phyloP scores from a whole-genome alignment of 495 filamentous ascomycete species.

The Terfezia boudieri region DNA sequence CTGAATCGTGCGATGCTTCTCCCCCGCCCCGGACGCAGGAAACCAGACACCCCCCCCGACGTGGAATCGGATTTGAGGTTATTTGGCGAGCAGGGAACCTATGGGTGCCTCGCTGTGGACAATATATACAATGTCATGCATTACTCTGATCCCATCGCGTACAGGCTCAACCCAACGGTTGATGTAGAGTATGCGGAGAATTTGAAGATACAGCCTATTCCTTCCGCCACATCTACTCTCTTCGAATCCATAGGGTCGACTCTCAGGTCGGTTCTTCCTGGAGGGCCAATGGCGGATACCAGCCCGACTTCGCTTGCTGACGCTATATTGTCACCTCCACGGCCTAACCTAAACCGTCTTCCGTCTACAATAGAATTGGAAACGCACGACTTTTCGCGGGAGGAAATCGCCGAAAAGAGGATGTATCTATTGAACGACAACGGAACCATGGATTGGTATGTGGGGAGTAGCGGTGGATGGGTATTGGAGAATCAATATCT shows the following conservation, averaged over 20 bases:
- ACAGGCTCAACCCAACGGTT: conserved; percentile 73
- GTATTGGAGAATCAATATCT: conserved; percentile 84
- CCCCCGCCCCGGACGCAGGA: conserved; percentile 52
- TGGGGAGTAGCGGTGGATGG: conserved; percentile 48
- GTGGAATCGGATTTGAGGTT: conserved; percentile 24
- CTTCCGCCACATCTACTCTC: conserved; percentile 44
- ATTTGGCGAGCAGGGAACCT: conserved; percentile 41
- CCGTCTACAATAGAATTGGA: conserved; percentile 86
- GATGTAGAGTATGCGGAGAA: conserved; percentile 56
- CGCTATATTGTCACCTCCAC: conserved; percentile 12
- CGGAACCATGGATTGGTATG: conserved; percentile 75
- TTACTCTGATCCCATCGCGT: conserved; percentile 54
- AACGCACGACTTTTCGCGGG: conserved; percentile 79
- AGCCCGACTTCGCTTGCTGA: conserved; percentile 3
- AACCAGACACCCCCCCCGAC: conserved; percentile 29
- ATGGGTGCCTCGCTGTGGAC: conserved; percentile 79
- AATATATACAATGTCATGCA: conserved; percentile 90
- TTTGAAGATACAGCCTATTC: conserved; percentile 56
- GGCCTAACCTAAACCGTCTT: conserved; percentile 34
- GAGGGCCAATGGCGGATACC: conserved; percentile 7
- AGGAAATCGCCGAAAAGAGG: conserved; percentile 80
- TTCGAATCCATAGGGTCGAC: conserved; percentile 41
- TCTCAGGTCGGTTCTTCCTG: conserved; percentile 29
- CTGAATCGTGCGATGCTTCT: conserved; percentile 64
- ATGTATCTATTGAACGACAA: conserved; percentile 82